A percentile compares a stretch with the other conserved stretches of the same genome.
phyloP scores from a whole-genome alignment of 1,139 yeast genomes.

The Nakaseomyces bracarensis region DNA sequence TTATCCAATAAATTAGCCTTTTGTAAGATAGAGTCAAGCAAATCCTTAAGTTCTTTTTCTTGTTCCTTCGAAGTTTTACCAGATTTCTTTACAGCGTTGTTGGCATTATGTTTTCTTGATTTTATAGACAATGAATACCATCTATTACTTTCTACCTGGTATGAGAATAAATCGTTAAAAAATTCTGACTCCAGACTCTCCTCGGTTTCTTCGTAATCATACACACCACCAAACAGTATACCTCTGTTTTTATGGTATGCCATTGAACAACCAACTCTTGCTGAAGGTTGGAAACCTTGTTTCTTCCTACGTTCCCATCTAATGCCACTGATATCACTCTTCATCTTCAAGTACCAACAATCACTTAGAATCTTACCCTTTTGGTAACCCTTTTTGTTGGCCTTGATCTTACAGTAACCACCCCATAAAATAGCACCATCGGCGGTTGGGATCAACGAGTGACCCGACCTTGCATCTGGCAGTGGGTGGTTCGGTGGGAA shows the following conservation, averaged over 20 bases:
- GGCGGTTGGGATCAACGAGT: constrained; percentile 69
- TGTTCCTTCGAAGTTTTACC: constrained; percentile 34
- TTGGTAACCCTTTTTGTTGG: constrained; percentile 61
- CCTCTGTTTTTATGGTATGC: constrained; percentile 89
- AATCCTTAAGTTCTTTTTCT: constrained; percentile 77
- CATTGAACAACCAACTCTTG: constrained; percentile 93
- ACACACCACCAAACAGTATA: constrained; percentile 90
- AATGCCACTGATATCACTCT: constrained; percentile 66
- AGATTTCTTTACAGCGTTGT: constrained; percentile 26
- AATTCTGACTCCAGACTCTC: constrained; percentile 81
- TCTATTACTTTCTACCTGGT: constrained; percentile 77
- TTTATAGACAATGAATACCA: constrained; percentile 76
- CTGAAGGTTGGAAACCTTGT: constrained; percentile 81
- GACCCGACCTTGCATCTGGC: constrained; percentile 94
- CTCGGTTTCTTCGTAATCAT: constrained; percentile 90
- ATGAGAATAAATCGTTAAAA: constrained; percentile 71
- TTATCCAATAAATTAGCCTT: constrained; percentile 61
- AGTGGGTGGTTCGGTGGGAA: constrained; percentile 72
- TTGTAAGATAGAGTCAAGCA: constrained; percentile 64
- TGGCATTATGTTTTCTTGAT: constrained; percentile 36
- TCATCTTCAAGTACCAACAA: constrained; percentile 84
- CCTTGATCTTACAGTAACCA: constrained; percentile 90
- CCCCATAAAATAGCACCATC: constrained; percentile 89
- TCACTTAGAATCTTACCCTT: constrained; percentile 89
- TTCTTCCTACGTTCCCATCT: constrained; percentile 86